A percentile compares a stretch with the other conserved stretches of the same genome.
Conservation (phyloP, 768 basidiomycete genomes). For the Suillus luteus region DNA sequence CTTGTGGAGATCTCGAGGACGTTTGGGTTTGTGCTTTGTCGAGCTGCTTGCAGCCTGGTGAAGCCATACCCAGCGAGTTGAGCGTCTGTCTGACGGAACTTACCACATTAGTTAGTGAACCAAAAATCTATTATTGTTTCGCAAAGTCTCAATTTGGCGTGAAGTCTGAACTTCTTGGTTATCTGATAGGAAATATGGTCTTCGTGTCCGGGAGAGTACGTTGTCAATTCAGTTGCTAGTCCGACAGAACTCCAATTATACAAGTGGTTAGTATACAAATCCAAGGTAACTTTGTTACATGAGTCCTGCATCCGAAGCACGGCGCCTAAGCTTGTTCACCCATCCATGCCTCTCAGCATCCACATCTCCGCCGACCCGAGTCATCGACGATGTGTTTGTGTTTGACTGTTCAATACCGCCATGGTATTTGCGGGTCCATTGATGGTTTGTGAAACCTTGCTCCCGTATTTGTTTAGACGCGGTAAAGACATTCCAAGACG, state of each 20-base stretch:
- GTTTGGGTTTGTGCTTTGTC: conserved; percentile 48
- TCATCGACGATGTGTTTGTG: neutral
- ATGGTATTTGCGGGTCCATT: neutral
- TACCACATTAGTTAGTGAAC: too few relatives aligned
- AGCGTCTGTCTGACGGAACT: conserved; percentile 63
- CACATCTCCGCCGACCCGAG: neutral
- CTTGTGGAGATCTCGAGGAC: conserved; percentile 55
- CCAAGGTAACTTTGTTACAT: neutral
- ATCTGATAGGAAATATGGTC: too few relatives aligned
- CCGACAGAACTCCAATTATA: neutral
- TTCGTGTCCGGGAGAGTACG: too few relatives aligned
- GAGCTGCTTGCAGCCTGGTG: conserved; percentile 31
- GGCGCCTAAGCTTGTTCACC: neutral
- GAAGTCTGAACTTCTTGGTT: too few relatives aligned
- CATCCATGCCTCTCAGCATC: neutral
- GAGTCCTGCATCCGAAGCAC: conserved; percentile 2
- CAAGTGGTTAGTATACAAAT: neutral
- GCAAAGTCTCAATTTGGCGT: too few relatives aligned
- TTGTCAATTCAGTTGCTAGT: too few relatives aligned
- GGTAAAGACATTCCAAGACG: conserved; percentile 10
- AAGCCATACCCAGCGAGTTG: conserved; percentile 47
- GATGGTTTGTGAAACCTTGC: neutral
- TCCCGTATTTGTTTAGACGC: conserved; percentile 1
- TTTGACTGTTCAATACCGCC: neutral
- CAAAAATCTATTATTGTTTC: too few relatives aligned